phyloP scores from a whole-genome alignment of 208 protist species.

The Leishmania mexicana region DNA sequence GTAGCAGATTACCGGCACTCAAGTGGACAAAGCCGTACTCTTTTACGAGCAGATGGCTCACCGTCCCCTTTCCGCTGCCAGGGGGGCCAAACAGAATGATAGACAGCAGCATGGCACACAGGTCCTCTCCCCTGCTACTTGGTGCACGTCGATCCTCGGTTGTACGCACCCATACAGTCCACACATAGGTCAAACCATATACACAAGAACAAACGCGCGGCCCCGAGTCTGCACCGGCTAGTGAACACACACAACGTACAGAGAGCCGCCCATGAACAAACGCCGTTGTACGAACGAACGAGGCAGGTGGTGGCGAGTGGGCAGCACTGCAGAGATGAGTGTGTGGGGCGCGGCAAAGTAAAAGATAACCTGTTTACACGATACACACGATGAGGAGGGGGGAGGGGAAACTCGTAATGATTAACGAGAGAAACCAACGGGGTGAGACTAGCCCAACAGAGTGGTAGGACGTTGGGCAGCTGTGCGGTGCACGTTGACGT shows the following conservation, averaged over 20 bases:
- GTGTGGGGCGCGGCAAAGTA: not conserved
- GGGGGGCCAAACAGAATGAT: constrained; percentile 82
- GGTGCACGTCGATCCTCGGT: not conserved
- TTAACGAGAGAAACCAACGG: not conserved
- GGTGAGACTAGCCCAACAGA: not conserved
- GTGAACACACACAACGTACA: not conserved
- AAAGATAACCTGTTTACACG: not conserved
- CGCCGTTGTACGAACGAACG: not conserved
- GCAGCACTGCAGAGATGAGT: not conserved
- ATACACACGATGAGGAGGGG: not conserved
- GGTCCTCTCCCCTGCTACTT: not conserved
- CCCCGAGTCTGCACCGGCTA: not conserved
- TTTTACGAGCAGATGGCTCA: constrained; percentile 84
- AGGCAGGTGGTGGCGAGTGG: not conserved
- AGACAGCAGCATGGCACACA: constrained; percentile 48
- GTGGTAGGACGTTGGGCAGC: not conserved
- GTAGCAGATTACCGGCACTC: constrained; percentile 90
- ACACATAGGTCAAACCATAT: not conserved
- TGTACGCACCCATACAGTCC: not conserved
- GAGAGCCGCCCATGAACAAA: constrained; percentile 2
- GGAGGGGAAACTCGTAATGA: not conserved
- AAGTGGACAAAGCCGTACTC: constrained; percentile 89
- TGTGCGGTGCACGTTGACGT: not conserved
- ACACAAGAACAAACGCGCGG: not conserved
- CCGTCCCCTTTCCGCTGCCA: constrained; percentile 78